These are phyloP conservation scores for Brassica balearica DNA, from an alignment of 441 rosid genomes.

Conservation along the genomic window DNA sequence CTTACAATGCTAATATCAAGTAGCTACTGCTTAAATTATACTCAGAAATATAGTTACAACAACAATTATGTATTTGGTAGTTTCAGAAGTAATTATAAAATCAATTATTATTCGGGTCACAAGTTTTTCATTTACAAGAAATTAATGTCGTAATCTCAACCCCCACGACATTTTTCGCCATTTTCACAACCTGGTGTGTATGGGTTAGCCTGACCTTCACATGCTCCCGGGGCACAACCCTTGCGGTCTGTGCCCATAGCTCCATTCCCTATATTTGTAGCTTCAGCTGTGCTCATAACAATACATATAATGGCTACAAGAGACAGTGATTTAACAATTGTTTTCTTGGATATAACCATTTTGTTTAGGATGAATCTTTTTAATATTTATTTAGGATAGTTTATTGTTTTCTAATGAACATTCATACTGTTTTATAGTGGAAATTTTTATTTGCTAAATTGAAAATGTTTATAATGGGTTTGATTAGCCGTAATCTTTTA, in stretches of 20 bases:
- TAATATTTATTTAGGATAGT: too few species aligned
- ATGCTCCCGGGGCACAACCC: neutral
- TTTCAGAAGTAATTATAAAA: neutral
- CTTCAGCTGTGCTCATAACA: conserved; percentile 13
- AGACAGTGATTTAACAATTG: neutral
- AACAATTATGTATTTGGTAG: neutral
- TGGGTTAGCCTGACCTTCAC: neutral
- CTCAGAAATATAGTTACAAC: neutral
- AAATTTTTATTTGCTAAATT: conserved; percentile 5
- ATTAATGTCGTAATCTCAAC: neutral
- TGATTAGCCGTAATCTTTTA: conserved; percentile 6
- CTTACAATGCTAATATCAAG: neutral
- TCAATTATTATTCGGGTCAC: neutral
- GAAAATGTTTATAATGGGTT: conserved; percentile 21
- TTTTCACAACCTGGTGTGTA: conserved; percentile 17
- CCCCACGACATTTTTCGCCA: neutral
- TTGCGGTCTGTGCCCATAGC: neutral
- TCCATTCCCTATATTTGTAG: neutral
- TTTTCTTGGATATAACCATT: conserved; percentile 26
- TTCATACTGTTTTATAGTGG: conserved; percentile 5
- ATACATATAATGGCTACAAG: conserved; percentile 6
- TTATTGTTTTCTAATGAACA: neutral
- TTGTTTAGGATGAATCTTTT: neutral
- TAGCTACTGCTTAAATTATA: neutral
- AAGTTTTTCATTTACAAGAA: neutral